Percentiles rank a stretch among this genome's conserved stretches.
Conservation (phyloP, 2,329 filamentous ascomycete species). For the Fusarium sp. region DNA sequence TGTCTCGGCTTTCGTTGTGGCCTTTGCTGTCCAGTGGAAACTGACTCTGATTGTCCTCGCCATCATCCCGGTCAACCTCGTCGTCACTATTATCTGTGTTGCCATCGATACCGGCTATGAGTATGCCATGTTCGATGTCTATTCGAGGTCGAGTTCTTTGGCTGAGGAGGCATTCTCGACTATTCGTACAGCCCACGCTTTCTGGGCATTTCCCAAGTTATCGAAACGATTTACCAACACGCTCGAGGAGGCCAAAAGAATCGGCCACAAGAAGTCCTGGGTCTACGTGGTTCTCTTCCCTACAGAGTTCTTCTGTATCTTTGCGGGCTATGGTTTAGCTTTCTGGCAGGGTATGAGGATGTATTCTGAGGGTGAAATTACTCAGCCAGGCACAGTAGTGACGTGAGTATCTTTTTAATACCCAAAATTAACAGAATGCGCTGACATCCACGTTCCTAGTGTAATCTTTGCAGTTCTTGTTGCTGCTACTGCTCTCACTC, state of each 20-base stretch:
- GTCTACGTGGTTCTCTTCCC: slow-evolving; percentile 60
- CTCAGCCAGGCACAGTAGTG: slow-evolving; percentile 60
- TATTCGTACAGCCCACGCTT: slow-evolving; percentile 64
- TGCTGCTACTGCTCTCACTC: slow-evolving; percentile 60
- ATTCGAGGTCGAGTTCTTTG: slow-evolving; percentile 58
- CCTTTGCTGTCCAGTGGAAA: slow-evolving; percentile 59
- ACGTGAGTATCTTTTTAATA: slow-evolving; percentile 52
- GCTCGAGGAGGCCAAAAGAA: slow-evolving; percentile 56
- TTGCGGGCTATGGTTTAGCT: slow-evolving; percentile 61
- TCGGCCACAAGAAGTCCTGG: slow-evolving; percentile 60
- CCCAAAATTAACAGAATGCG: rapidly evolving
- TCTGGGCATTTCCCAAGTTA: slow-evolving; percentile 62
- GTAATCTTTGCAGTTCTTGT: slow-evolving; percentile 64
- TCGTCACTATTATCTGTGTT: slow-evolving; percentile 56
- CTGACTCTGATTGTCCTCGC: slow-evolving; percentile 59
- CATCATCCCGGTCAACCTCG: slow-evolving; percentile 60
- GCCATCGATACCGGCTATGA: slow-evolving; percentile 59
- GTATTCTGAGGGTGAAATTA: slow-evolving; percentile 60
- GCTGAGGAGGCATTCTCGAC: slow-evolving; percentile 65
- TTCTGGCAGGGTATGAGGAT: slow-evolving; percentile 67
- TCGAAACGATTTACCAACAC: slow-evolving; percentile 58
- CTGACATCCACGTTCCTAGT: slow-evolving; percentile 41
- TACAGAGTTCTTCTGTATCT: slow-evolving; percentile 62
- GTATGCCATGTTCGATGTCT: slow-evolving; percentile 59
- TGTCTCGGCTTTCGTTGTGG: slow-evolving; percentile 57